phyloP scores from a whole-genome alignment of 2,329 filamentous ascomycete species.

The Fusarium poae region DNA sequence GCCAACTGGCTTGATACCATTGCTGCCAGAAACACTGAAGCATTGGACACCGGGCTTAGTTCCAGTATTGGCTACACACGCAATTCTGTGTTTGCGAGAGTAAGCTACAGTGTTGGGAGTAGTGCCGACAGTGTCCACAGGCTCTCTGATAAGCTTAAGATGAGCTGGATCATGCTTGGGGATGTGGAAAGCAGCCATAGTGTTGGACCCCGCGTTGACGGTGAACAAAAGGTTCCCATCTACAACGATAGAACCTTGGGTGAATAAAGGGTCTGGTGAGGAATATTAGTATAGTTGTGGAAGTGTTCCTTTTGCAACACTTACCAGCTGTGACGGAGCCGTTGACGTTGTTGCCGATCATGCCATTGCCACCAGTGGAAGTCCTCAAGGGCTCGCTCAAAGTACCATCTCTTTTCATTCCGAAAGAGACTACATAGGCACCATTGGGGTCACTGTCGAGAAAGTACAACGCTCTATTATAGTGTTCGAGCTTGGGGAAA shows the following conservation, averaged over 20 bases:
- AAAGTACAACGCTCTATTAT: neutral
- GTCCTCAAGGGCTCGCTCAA: neutral
- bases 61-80: conserved; percentile 19
- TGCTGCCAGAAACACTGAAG: neutral
- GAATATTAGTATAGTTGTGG: neutral
- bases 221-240: conserved; percentile 3
- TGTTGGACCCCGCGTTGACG: conserved; percentile 20
- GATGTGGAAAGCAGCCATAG: conserved; percentile 9
- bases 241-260: neutral
- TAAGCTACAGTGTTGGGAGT: conserved; percentile 15
- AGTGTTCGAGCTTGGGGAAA: neutral
- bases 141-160: conserved; percentile 3
- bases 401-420: neutral
- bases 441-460: conserved; percentile 21
- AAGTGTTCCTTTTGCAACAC: fast-evolving
- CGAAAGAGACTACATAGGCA: conserved; percentile 15
- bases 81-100: conserved; percentile 9
- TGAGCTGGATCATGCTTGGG: neutral
- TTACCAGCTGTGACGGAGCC: conserved; percentile 2
- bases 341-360: conserved; percentile 2
- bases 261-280: neutral
- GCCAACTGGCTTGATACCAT: neutral
- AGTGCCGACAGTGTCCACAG: conserved; percentile 4
- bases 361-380: neutral
- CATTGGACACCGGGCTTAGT: conserved; percentile 17